A percentile compares a stretch with the other conserved stretches of the same genome.
Evolutionary conservation across 2,329 filamentous ascomycete genomes (phyloP).

Genomic region (Diaporthe helianthi): DNA sequence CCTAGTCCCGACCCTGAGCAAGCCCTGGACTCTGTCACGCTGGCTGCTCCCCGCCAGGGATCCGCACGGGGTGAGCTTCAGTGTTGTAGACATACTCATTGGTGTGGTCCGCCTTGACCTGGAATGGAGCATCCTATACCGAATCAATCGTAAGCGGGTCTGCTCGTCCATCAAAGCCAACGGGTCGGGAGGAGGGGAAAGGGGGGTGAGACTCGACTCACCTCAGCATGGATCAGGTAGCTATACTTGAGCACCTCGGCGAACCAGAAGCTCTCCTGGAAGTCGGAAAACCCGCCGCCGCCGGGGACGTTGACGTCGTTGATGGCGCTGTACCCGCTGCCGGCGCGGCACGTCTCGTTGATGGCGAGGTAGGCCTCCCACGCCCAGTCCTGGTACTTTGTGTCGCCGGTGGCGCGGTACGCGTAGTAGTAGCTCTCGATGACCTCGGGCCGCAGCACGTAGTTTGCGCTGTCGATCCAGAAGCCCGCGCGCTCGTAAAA

Average conservation of each 20-base stretch:
- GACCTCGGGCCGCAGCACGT: conserved; percentile 80
- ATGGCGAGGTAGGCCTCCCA: conserved; percentile 80
- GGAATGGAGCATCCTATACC: conserved; percentile 59
- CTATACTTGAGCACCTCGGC: conserved; percentile 88
- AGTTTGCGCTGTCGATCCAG: conserved; percentile 68
- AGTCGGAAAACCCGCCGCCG: conserved; percentile 70
- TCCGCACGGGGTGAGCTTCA: conserved; percentile 53
- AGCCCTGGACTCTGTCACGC: not conserved
- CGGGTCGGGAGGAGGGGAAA: not conserved
- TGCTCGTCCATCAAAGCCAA: no score
- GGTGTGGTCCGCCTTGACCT: conserved; percentile 53
- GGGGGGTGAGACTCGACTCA: conserved; percentile 36
- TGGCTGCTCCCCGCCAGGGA: conserved; percentile 35
- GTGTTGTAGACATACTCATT: conserved; percentile 60
- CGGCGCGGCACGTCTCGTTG: conserved; percentile 66
- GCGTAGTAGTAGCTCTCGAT: conserved; percentile 89
- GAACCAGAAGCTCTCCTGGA: conserved; percentile 88
- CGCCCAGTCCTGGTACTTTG: conserved; percentile 82
- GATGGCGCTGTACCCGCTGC: conserved; percentile 72
- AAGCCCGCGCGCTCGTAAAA: conserved; percentile 76
- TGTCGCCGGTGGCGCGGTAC: conserved; percentile 77
- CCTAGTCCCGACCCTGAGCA: not conserved
- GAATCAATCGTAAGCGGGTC: not conserved
- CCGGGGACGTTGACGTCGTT: conserved; percentile 67
- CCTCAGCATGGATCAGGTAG: conserved; percentile 71